A percentile compares a stretch with the other conserved stretches of the same genome.
Evolutionary conservation across 1,139 yeast species (phyloP).

Genomic region (Kodamaea ohmeri): DNA sequence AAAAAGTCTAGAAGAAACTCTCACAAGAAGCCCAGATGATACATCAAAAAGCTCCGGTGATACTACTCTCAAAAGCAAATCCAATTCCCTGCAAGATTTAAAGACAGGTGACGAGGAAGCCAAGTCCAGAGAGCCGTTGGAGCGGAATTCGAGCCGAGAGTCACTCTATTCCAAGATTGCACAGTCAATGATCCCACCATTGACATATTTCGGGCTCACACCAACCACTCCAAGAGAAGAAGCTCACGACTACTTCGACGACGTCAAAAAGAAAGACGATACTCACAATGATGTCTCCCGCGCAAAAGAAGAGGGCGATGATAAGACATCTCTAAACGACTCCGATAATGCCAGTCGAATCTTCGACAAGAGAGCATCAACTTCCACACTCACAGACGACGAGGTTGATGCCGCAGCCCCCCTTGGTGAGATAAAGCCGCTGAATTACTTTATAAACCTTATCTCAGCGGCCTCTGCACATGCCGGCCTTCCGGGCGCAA

Average conservation of each 20-base stretch:
- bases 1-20: too few species aligned
- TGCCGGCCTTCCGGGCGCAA: slow-evolving; percentile 14
- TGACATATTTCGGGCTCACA: slow-evolving; percentile 9
- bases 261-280: slow-evolving; percentile 1
- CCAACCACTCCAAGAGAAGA: slow-evolving; percentile 7
- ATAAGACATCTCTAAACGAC: too few species aligned
- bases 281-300: too few species aligned
- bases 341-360: too few species aligned
- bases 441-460: slow-evolving; percentile 19
- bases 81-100: not conserved
- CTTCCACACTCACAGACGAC: slow-evolving; percentile 15
- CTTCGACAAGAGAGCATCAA: not conserved
- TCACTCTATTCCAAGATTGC: slow-evolving; percentile 12
- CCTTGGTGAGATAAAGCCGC: slow-evolving; percentile 17
- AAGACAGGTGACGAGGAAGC: not conserved
- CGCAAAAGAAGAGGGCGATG: too few species aligned
- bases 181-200: slow-evolving; percentile 11
- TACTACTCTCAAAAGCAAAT: not conserved
- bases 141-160: slow-evolving; percentile 3
- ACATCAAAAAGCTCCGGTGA: too few species aligned
- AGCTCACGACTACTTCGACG: slow-evolving; percentile 7
- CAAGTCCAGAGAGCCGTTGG: not conserved
- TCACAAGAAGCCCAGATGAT: too few species aligned
- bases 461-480: slow-evolving; percentile 20
- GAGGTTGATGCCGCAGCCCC: slow-evolving; percentile 25